Base-by-base conservation (phyloP, 2,329 filamentous ascomycete species). In the Aspergillus sp. region DNA sequence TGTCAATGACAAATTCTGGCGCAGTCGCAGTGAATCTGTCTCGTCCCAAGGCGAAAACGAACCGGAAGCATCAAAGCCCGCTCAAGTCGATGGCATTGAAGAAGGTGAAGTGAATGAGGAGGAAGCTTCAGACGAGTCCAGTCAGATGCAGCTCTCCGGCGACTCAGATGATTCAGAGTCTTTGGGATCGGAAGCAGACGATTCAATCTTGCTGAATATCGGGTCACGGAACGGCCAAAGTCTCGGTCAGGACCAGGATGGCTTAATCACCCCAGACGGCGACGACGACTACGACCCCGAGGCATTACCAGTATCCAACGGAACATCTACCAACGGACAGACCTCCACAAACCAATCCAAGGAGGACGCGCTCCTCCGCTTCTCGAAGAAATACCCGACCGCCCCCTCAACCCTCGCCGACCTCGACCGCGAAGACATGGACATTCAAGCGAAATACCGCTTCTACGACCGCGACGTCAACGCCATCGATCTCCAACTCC, bases 151-250 rank as follows among this genome's bases (percentile, higher is more conserved):
- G 38, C 23, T 61, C 8, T 72, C 72, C 8, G 66, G 65, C 23
- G 71, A 75, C 19, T 72, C 72, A 8, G 70, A 71, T n/a, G 70
- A 72, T 44, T 72, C 71, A 10, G 67, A 65, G 15, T 73, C 73
- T 23, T 30, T 71, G 49, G 71, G 68, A 41, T 74, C 72, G 2
- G 76, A 76, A 58, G 77, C 73, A 2, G 77, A 77, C 54, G 73
- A 78, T 55, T 77, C 75, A 0, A 79, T 81, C 55, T 59, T 80
- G 67, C 62, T 81, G 58, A 80, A 80, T 54, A 67, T 80, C 52
- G 73, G 75, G 30, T 61, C 66, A 5, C 55, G 62, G 47, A 50
- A 57, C 25, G 36, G 44, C 17, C 62, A 62, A 21, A 52, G 17
- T 49, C 39, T 50, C 36, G 53, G 48, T 13, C 54, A 60, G 38